Conservation (phyloP, 2,329 filamentous ascomycete genomes). For the Chalara sp. region DNA sequence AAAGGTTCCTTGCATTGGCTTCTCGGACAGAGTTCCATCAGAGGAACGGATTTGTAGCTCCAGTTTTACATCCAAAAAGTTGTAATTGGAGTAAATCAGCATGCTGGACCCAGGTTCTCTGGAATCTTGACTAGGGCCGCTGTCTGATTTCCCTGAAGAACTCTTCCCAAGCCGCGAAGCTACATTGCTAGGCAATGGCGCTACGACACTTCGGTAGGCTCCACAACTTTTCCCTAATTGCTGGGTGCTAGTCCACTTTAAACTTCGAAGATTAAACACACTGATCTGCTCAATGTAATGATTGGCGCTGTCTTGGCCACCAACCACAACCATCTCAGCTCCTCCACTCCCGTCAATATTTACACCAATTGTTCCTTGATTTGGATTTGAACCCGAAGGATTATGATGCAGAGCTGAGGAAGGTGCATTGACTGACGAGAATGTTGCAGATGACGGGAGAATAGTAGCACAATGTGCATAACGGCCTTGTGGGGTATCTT, state of each 20-base stretch:
- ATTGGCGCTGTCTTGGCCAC: constrained; percentile 94
- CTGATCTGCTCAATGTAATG: constrained; percentile 99
- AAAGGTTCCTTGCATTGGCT: constrained; percentile 78
- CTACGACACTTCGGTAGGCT: constrained; percentile 91
- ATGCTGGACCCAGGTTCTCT: constrained; percentile 62
- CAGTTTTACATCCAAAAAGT: constrained; percentile 94
- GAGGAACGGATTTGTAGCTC: constrained; percentile 83
- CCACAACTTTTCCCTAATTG: constrained; percentile 86
- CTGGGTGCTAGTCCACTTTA: constrained; percentile 93
- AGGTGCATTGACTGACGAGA: constrained; percentile 77
- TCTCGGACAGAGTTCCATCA: constrained; percentile 79
- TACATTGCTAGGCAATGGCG: constrained; percentile 65
- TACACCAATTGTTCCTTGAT: constrained; percentile 82
- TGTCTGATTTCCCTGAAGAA: constrained; percentile 32
- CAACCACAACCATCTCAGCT: constrained; percentile 94
- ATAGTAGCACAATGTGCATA: constrained; percentile 97
- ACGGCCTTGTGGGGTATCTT: constrained; percentile 81
- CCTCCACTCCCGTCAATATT: constrained; percentile 86
- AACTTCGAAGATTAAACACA: constrained; percentile 89
- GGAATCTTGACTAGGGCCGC: constrained; percentile 40
- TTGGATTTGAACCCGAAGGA: constrained; percentile 71
- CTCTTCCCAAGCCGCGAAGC: constrained; percentile 60
- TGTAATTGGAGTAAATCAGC: constrained; percentile 99
- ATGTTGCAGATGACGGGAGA: constrained; percentile 78
- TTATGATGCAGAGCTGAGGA: constrained; percentile 87